Base-by-base conservation (phyloP, 2,329 filamentous ascomycete species). In the Hypoxylon rubiginosum region DNA sequence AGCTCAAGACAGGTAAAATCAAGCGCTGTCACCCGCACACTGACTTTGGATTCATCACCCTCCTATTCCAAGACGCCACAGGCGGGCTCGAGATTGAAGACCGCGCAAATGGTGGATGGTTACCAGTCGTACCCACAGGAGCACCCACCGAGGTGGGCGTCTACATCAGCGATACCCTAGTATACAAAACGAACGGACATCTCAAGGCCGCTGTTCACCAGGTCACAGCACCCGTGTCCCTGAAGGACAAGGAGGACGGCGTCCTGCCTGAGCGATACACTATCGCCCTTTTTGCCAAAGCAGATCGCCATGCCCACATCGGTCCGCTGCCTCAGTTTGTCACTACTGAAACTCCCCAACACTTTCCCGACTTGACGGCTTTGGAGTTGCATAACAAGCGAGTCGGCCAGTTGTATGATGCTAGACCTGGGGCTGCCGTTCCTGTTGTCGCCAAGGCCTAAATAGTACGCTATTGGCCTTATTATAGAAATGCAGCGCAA, bases 381-480 rank as follows among this genome's bases (percentile, higher is more conserved):
- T 43, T 43, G 39, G n/a, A 43, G 39, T 21, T 43, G 39, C 39
- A 43, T 21, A 43, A 43, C 17, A 43, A 43, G 39, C n/a, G 39
- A 21, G 39, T 43, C 13, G 39, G 39, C 19, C 39, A 43, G 8
- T 11, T 43, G 39, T 43, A 43, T 21, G 39, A 43, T 17, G 39
- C 39, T 3, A 43, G 17, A 11, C 39, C 39, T 43, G 39, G 9
- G 39, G 7, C 9, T 4, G 17, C 6, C n/a, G 10, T 17, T 17
- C 17, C 39, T 43, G n/a, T 43, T 17, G 39, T 21, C 19, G 2
- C 17, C 17, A 3, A 4, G 39, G 39, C n/a, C 9, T 43, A 21
- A 10, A 8, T 43, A 6, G 17, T 10, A 43, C 21, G 21, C 21
- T 24, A 24, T 4, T 24, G 21, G 21, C 21, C 21, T 41, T 8